These are phyloP conservation scores for Hydrangea macrophylla DNA, from an alignment of 148 eudicot species.

Conservation along the genomic window DNA sequence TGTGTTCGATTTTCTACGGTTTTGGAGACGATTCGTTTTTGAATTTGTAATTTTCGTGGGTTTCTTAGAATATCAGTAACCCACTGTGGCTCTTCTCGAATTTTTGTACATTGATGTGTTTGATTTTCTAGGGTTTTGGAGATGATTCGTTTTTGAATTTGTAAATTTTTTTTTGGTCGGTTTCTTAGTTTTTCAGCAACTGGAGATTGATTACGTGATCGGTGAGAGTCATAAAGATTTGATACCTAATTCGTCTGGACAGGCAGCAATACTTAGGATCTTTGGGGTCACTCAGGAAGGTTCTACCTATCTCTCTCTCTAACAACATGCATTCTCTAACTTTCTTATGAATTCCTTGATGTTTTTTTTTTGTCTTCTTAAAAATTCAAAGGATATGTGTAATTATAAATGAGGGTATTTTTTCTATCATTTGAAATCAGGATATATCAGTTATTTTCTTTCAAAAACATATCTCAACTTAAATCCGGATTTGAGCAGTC, in stretches of 20 bases:
- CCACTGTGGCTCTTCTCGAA: not conserved
- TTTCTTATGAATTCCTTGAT: not conserved
- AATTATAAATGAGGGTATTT: too few relatives aligned
- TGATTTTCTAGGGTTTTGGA: slow-evolving; percentile 18
- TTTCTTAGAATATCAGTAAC: not conserved
- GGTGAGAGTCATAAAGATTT: slow-evolving; percentile 69
- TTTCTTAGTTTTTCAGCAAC: slow-evolving; percentile 74
- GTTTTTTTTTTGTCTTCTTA: not conserved
- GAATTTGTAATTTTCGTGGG: too few relatives aligned
- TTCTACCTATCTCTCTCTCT: slow-evolving; percentile 9
- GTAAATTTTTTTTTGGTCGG: not conserved
- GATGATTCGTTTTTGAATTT: not conserved
- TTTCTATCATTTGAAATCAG: too few relatives aligned
- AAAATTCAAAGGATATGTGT: too few relatives aligned
- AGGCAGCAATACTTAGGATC: slow-evolving; percentile 82
- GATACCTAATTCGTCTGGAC: slow-evolving; percentile 64
- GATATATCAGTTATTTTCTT: too few relatives aligned
- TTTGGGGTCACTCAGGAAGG: slow-evolving; percentile 92
- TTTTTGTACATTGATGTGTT: not conserved
- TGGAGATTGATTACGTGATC: slow-evolving; percentile 92
- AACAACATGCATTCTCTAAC: not conserved
- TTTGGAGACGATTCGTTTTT: too few relatives aligned
- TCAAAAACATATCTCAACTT: too few relatives aligned
- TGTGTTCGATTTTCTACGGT: too few relatives aligned
- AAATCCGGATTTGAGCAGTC: too few relatives aligned